Conservation (phyloP, 2,329 filamentous ascomycete species). For the Fusarium torreyae region DNA sequence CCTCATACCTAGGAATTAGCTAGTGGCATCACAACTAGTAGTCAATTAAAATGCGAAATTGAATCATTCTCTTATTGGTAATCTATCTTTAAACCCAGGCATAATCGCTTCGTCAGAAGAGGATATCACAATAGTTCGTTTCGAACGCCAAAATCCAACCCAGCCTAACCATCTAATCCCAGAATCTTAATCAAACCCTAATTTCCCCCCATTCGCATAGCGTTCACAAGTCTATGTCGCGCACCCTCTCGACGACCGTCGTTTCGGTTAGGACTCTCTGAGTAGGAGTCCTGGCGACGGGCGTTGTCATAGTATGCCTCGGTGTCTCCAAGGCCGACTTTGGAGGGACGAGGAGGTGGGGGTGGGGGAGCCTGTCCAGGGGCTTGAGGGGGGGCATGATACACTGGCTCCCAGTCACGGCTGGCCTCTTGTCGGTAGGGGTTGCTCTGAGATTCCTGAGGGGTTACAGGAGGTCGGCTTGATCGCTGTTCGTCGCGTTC, state of each 20-base stretch:
- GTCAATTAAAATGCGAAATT: too few species aligned
- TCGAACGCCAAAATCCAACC: conserved; percentile 32
- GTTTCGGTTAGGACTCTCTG: conserved; percentile 42
- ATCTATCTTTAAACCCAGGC: conserved; percentile 34
- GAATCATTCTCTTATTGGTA: conserved; percentile 18
- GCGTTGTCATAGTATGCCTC: conserved; percentile 54
- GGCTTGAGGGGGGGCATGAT: conserved; percentile 33
- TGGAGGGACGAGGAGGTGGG: conserved; percentile 57
- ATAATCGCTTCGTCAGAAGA: conserved; percentile 37
- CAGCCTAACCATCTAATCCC: conserved; percentile 3
- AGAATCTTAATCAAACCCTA: conserved; percentile 23
- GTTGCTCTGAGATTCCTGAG: conserved; percentile 42
- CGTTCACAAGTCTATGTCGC: conserved; percentile 53
- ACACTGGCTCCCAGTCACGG: conserved; percentile 53
- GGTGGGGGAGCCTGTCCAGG: conserved; percentile 52
- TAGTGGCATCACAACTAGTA: too few species aligned
- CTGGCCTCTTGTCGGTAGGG: conserved; percentile 43
- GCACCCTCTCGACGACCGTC: conserved; percentile 51
- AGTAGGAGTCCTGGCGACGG: conserved; percentile 42
- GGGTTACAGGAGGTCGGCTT: conserved; percentile 37
- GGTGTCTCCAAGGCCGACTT: conserved; percentile 55
- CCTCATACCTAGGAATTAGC: too few species aligned
- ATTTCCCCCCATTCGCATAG: conserved; percentile 52
- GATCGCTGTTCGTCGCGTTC: conserved; percentile 43
- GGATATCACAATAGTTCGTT: conserved; percentile 38